These are phyloP conservation scores for Erysimum cheiri DNA, from an alignment of 441 rosid species.

Conservation along the genomic window DNA sequence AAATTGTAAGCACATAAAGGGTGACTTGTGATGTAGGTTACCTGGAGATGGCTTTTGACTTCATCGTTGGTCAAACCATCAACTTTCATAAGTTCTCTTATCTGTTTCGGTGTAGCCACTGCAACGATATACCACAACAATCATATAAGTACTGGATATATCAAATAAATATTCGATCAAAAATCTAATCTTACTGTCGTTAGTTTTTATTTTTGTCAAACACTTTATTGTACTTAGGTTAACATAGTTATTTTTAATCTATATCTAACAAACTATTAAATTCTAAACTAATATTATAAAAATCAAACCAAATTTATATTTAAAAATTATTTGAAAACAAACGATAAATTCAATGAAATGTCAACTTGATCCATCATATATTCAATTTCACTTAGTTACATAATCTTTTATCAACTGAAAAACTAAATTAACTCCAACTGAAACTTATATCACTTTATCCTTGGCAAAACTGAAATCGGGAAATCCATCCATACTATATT, in stretches of 20 bases:
- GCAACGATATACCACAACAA: conserved; percentile 26
- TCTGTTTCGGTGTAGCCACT: conserved; percentile 83
- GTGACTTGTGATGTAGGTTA: conserved; percentile 41
- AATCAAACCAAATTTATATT: background rate
- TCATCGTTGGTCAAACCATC: conserved; percentile 87
- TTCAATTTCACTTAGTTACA: background rate
- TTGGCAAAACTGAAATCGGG: background rate
- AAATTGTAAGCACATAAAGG: conserved; percentile 15
- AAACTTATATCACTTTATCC: background rate
- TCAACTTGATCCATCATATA: background rate
- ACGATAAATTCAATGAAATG: background rate
- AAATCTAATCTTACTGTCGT: too few species aligned
- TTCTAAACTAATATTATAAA: background rate
- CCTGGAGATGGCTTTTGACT: conserved; percentile 81
- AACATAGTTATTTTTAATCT: background rate
- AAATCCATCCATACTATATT: background rate
- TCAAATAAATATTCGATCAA: background rate
- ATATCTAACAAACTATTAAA: background rate
- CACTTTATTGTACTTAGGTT: too few species aligned
- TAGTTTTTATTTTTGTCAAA: too few species aligned
- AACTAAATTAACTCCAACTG: background rate
- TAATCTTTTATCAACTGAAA: background rate
- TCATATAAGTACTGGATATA: background rate
- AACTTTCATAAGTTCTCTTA: conserved; percentile 79
- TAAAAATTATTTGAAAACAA: background rate